Percentiles rank a stretch among this genome's conserved stretches.
These are phyloP conservation scores for Phytopythium boreale DNA, from an alignment of 352 stramenopile species.

Conservation along the genomic window DNA sequence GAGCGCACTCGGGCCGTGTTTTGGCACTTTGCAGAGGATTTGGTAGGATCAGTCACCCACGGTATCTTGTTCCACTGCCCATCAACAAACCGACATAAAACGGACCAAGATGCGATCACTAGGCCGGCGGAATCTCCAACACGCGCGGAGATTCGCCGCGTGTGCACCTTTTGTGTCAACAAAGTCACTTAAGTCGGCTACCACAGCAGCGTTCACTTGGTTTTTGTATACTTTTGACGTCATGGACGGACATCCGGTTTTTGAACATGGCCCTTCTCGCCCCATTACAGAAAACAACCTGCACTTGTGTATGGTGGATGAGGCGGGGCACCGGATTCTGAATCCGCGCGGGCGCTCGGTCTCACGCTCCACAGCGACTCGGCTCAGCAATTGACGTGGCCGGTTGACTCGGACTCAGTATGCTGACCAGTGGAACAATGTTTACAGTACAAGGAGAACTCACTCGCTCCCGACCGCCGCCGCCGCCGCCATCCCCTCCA, in stretches of 20 bases:
- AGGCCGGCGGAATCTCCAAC: not conserved
- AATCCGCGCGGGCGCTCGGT: not conserved
- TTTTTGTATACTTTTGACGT: not conserved
- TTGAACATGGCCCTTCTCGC: not conserved
- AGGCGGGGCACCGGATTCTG: not conserved
- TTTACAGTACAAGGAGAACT: not conserved
- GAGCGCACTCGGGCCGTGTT: not conserved
- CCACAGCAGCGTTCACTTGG: not conserved
- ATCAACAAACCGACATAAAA: not conserved
- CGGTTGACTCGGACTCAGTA: not conserved
- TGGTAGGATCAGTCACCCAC: not conserved
- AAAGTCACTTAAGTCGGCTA: not conserved
- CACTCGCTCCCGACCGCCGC: no score
- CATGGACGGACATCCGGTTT: not conserved
- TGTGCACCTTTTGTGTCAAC: not conserved
- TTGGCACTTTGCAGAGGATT: not conserved
- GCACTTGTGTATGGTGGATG: not conserved
- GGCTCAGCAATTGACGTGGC: not conserved
- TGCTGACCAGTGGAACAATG: not conserved
- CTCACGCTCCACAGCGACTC: not conserved
- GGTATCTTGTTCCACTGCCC: no score
- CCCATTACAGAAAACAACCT: not conserved
- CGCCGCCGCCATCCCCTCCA: not conserved
- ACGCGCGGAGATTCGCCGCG: not conserved
- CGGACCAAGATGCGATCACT: not conserved